phyloP scores from a whole-genome alignment of 495 filamentous ascomycete species.

The Parmelia sp. region DNA sequence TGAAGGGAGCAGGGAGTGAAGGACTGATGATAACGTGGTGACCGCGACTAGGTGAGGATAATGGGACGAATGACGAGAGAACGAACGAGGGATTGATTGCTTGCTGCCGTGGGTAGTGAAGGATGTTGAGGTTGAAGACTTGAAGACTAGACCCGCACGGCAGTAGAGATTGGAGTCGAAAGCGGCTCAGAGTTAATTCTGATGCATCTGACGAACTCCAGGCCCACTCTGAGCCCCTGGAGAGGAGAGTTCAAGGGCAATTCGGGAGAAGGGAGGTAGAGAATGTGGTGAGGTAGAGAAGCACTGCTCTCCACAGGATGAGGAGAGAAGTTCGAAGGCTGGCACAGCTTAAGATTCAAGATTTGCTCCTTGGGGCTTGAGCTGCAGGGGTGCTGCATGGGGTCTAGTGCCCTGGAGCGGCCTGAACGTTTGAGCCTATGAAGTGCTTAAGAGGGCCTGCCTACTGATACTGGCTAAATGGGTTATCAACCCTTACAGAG shows the following conservation, averaged over 20 bases:
- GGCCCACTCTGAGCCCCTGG: conserved; percentile 39
- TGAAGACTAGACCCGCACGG: conserved; percentile 20
- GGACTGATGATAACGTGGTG: conserved; percentile 6
- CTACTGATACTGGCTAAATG: conserved; percentile 10
- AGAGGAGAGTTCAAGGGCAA: conserved; percentile 35
- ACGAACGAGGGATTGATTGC: conserved; percentile 7
- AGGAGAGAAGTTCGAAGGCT: conserved; percentile 28
- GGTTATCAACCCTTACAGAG: background rate
- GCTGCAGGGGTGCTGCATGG: conserved; percentile 14
- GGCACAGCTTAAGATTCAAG: conserved; percentile 23
- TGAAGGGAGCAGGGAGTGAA: conserved; percentile 1
- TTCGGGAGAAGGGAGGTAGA: conserved; percentile 43
- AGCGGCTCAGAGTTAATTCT: conserved; percentile 26
- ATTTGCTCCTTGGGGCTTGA: conserved; percentile 19
- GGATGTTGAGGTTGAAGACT: conserved; percentile 16
- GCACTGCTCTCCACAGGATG: conserved; percentile 43
- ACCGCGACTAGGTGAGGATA: background rate
- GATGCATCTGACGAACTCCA: conserved; percentile 31
- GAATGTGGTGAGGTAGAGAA: conserved; percentile 51
- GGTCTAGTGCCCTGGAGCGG: conserved; percentile 11
- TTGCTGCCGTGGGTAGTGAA: conserved; percentile 16
- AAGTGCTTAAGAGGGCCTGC: conserved; percentile 13
- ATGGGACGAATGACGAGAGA: conserved; percentile 11
- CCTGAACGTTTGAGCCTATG: conserved; percentile 24
- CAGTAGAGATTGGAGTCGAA: conserved; percentile 30